Percentiles rank a stretch among this genome's conserved stretches.
These are phyloP conservation scores for Neurospora africana DNA, from an alignment of 495 filamentous ascomycete species.

Conservation along the genomic window DNA sequence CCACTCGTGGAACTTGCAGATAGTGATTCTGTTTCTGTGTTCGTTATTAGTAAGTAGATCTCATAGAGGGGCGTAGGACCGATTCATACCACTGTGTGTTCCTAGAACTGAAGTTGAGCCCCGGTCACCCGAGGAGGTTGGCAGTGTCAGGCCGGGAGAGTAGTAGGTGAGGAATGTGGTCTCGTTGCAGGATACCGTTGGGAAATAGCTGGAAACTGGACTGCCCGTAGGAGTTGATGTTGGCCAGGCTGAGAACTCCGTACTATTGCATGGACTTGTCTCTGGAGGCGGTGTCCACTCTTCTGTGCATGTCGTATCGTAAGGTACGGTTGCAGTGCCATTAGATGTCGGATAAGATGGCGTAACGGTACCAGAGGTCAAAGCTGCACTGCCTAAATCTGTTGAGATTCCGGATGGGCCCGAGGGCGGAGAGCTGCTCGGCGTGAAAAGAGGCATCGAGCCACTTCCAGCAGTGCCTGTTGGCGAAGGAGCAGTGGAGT, in stretches of 20 bases:
- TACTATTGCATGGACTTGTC: constrained; percentile 7
- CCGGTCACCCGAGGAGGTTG: neutral
- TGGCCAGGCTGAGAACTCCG: neutral
- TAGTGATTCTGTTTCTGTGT: neutral
- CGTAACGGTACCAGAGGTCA: neutral
- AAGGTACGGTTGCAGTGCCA: constrained; percentile 4
- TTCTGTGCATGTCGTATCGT: constrained; percentile 12
- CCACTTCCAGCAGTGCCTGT: neutral
- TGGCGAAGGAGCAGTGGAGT: constrained; percentile 8
- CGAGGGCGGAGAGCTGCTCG: neutral
- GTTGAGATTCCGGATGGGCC: constrained; percentile 1
- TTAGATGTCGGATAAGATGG: constrained; percentile 8
- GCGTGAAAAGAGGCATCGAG: neutral
- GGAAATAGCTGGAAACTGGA: constrained; percentile 1
- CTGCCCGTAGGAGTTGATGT: neutral
- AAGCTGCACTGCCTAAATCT: neutral
- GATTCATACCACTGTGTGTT: neutral
- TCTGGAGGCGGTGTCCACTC: constrained; percentile 1
- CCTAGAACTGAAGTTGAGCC: constrained; percentile 4
- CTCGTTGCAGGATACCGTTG: constrained; percentile 11
- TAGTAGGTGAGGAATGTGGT: constrained; percentile 7
- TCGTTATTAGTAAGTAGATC: neutral
- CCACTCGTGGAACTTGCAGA: neutral
- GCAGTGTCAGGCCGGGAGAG: neutral
- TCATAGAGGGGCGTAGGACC: neutral